Base-by-base conservation (phyloP, 169 alveolate species). In the Plasmodium gaboni region DNA sequence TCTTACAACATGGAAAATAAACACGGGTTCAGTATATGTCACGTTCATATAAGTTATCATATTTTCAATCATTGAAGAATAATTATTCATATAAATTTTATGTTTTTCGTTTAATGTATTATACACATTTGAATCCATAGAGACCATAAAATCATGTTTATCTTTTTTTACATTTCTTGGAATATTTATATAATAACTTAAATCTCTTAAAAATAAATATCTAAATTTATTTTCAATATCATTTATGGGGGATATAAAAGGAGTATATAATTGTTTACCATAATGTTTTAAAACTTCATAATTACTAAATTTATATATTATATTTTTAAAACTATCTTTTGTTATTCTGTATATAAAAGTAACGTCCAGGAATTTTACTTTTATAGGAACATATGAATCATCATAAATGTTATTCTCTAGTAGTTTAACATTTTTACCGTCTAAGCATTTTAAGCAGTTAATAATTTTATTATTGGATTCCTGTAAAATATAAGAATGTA, bases 341-440 rank as follows among this genome's bases (percentile, higher is more conserved):
- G 78, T 19, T 15, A 78, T 64, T 15, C 59, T 78, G 38, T 78
- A 78, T 32, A 78, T 26, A 50, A 78, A 12, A 44, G 64, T 78
- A 48, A 22, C 67, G 46, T 78, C 38, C 64, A 78, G 2, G 38
- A 65, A 64, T 64, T 78, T 64, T 78, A 78, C 12, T 46, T 42
- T 78, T 55, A 78, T n/a, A 70, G 89, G 73, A 55, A 78, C 60
- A 46, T 78, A 78, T 59, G 67, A n/a, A 8, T 44, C 89, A 50
- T 78, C 71, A 69, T 22, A 50, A 50, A 59, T 24, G 13, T 19
- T 57, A 13, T 65, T 69, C 5, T 69, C 78, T 26, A 28, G 15
- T 38, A 78, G 53, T 50, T 64, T 78, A 8, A 78, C 89, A 50
- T 78, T 78, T 64, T 78, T 78, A 15, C 71, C 89, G 4, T 59